Evolutionary conservation across 1,284 basidiomycete genomes (phyloP).

Genomic region (Pseudozyma pruni): DNA sequence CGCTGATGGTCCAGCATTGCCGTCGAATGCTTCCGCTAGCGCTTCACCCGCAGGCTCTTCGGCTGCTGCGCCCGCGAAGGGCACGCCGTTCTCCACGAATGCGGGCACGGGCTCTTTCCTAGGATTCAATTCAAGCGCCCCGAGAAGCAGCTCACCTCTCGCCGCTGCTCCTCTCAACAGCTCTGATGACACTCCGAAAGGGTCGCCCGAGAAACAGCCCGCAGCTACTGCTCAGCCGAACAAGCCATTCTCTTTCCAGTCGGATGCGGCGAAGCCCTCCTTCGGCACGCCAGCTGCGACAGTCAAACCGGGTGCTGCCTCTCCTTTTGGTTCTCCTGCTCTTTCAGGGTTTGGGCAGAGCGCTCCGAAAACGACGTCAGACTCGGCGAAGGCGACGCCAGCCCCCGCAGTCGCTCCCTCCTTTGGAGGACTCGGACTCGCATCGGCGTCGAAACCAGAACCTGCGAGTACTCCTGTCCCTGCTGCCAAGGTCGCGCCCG

Average conservation of each 20-base stretch:
- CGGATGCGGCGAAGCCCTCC: slow-evolving; percentile 16
- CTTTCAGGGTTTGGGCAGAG: slow-evolving; percentile 23
- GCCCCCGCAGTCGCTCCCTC: slow-evolving; percentile 9
- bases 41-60: slow-evolving; percentile 1
- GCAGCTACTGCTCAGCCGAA: slow-evolving; percentile 10
- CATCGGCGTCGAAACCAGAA: slow-evolving; percentile 8
- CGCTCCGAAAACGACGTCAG: slow-evolving; percentile 1
- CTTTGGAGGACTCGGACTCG: slow-evolving; percentile 7
- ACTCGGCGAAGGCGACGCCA: slow-evolving; percentile 2
- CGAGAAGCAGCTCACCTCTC: slow-evolving; percentile 52
- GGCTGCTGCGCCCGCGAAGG: slow-evolving; percentile 17
- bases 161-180: slow-evolving; percentile 46
- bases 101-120: slow-evolving; percentile 22
- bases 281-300: slow-evolving; percentile 11
- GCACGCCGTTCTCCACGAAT: slow-evolving; percentile 1
- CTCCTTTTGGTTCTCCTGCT: slow-evolving; percentile 9
- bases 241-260: slow-evolving; percentile 31
- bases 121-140: slow-evolving; percentile 48
- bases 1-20: not conserved
- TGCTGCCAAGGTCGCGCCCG: not conserved
- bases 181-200: slow-evolving; percentile 29
- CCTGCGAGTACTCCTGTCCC: slow-evolving; percentile 2
- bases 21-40: not conserved
- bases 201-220: slow-evolving; percentile 31
- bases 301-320: slow-evolving; percentile 12